Percentiles rank a stretch among this genome's conserved stretches.
Evolutionary conservation across 768 basidiomycete species (phyloP).

Genomic region (Rubroboletus satanas): DNA sequence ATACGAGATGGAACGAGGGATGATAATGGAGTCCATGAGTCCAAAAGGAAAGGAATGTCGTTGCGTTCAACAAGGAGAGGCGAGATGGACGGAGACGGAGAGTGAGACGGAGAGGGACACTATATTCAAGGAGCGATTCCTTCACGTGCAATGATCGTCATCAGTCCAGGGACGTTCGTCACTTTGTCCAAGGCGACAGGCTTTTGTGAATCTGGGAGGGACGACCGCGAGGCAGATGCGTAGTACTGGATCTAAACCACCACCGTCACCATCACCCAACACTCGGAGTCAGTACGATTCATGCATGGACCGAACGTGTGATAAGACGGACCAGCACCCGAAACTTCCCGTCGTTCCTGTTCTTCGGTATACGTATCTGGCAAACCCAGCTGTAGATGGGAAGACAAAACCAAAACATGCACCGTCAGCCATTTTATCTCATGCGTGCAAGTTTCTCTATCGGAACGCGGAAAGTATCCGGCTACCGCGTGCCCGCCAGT

Average conservation of each 20-base stretch:
- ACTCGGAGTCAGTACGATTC: neutral
- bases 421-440: constrained; percentile 3
- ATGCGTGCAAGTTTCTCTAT: neutral
- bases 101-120: neutral
- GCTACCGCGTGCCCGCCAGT: neutral
- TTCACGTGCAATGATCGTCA: constrained; percentile 60
- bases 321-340: constrained; percentile 51
- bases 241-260: constrained; percentile 53
- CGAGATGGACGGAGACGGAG: no score
- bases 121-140: constrained; percentile 20
- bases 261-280: neutral
- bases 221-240: constrained; percentile 55
- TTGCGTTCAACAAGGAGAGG: neutral
- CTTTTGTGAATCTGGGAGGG: constrained; percentile 49
- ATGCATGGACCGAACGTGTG: neutral
- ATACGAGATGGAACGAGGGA: neutral
- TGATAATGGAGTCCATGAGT: neutral
- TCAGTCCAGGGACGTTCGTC: constrained; percentile 63
- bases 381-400: constrained; percentile 53
- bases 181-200: constrained; percentile 62
- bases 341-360: constrained; percentile 46
- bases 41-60: constrained; percentile 5
- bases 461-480: neutral
- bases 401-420: neutral
- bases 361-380: constrained; percentile 53